Evolutionary conservation across 2,329 filamentous ascomycete species (phyloP).

Genomic region (Paraphoma sp.): DNA sequence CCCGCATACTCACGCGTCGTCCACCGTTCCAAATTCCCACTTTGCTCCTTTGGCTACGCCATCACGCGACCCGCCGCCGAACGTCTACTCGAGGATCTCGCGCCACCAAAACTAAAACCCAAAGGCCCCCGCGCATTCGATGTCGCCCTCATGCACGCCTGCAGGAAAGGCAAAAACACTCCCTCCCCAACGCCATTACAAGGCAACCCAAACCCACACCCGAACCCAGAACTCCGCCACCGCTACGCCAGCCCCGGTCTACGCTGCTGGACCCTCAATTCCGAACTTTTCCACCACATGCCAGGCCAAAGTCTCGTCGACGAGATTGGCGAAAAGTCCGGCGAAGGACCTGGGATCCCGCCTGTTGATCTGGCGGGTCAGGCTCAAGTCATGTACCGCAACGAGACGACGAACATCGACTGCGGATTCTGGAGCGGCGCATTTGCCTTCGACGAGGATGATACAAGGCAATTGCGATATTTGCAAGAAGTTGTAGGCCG

Average conservation of each 20-base stretch:
- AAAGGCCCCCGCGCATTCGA: conserved; percentile 49
- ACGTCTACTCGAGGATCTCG: conserved; percentile 49
- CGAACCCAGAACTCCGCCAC: conserved; percentile 24
- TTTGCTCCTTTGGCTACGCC: conserved; percentile 55
- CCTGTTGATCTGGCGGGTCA: conserved; percentile 45
- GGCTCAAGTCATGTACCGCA: conserved; percentile 36
- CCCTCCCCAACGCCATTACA: conserved; percentile 34
- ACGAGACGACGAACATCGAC: conserved; percentile 47
- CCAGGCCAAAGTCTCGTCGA: conserved; percentile 50
- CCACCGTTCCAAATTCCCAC: conserved; percentile 51
- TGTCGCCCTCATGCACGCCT: conserved; percentile 51
- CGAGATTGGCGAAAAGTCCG: conserved; percentile 35
- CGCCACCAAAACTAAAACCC: conserved; percentile 36
- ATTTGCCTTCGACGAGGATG: conserved; percentile 44
- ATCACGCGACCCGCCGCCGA: conserved; percentile 49
- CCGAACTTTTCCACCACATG: conserved; percentile 55
- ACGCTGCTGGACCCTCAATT: conserved; percentile 53
- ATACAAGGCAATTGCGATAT: conserved; percentile 38
- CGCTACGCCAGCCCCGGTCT: conserved; percentile 45
- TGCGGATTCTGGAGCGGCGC: conserved; percentile 50
- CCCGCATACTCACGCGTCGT: conserved; percentile 47
- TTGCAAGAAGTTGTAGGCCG: conserved; percentile 47
- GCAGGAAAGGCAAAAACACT: conserved; percentile 40
- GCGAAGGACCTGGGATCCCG: conserved; percentile 38
- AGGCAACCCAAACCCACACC: conserved; percentile 28